These are phyloP conservation scores for Calonectria montana DNA, from an alignment of 2,329 filamentous ascomycete genomes.

Conservation along the genomic window DNA sequence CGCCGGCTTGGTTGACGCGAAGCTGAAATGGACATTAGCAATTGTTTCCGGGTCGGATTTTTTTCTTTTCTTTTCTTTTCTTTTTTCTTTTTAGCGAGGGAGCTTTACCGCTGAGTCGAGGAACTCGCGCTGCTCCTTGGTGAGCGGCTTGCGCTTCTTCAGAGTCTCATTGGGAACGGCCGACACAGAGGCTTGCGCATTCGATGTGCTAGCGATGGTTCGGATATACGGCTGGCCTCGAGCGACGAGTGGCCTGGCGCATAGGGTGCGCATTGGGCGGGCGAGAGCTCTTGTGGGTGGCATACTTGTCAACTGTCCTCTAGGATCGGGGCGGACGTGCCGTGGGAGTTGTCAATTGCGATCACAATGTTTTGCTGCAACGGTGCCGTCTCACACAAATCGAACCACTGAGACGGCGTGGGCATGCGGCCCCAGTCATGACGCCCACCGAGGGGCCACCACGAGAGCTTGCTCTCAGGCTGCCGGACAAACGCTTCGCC, in stretches of 20 bases:
- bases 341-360: slow-evolving; percentile 23
- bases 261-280: slow-evolving; percentile 30
- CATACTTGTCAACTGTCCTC: slow-evolving; percentile 28
- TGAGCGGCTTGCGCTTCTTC: slow-evolving; percentile 69
- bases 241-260: slow-evolving; percentile 25
- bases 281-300: slow-evolving; percentile 31
- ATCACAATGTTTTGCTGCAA: background rate
- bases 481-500: slow-evolving; percentile 42
- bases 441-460: slow-evolving; percentile 4
- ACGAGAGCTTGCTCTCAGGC: background rate
- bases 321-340: background rate
- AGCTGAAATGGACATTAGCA: slow-evolving; percentile 61
- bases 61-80: too few species aligned
- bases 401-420: slow-evolving; percentile 38
- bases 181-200: slow-evolving; percentile 30
- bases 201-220: slow-evolving; percentile 36
- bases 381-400: slow-evolving; percentile 25
- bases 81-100: background rate
- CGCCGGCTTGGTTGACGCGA: slow-evolving; percentile 96
- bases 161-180: slow-evolving; percentile 39
- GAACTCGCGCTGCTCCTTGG: slow-evolving; percentile 76
- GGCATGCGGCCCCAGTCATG: slow-evolving; percentile 11
- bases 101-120: slow-evolving; percentile 75
- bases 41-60: background rate
- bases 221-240: slow-evolving; percentile 32